Conservation (phyloP, 1,284 basidiomycete species). For the Leccinum pachyderme region DNA sequence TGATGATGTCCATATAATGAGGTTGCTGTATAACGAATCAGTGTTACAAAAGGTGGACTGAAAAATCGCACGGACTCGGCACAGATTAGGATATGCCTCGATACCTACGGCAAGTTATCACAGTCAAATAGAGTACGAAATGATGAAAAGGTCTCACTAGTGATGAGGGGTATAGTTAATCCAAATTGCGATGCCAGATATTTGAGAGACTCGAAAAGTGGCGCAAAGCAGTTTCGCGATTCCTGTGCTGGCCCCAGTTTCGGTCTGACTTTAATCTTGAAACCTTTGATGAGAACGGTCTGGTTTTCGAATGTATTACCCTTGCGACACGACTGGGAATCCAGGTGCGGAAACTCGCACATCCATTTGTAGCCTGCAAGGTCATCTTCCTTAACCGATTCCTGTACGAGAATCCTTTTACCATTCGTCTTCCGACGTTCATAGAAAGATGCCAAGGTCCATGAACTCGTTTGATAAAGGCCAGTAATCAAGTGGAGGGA, state of each 20-base stretch:
- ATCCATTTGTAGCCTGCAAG: background rate
- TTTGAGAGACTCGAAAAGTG: background rate
- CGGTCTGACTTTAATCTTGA: background rate
- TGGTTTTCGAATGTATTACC: background rate
- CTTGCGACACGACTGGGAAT: background rate
- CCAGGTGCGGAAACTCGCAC: background rate
- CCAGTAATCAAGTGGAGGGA: background rate
- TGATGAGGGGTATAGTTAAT: background rate
- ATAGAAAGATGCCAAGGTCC: background rate
- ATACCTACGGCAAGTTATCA: background rate
- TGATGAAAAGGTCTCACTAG: background rate
- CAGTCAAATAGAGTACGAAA: background rate
- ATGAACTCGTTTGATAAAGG: background rate
- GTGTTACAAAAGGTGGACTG: background rate
- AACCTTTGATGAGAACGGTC: background rate
- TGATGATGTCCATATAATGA: slow-evolving; percentile 4
- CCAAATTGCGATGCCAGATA: background rate
- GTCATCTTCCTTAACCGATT: background rate
- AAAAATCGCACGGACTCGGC: background rate
- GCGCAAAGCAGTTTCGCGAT: background rate
- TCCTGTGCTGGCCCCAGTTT: background rate
- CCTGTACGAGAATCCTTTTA: background rate
- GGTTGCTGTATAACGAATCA: background rate
- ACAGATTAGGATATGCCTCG: background rate
- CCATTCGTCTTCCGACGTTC: background rate